These are phyloP conservation scores for Brettanomyces naardenensis DNA, from an alignment of 805 yeast species.

Conservation along the genomic window DNA sequence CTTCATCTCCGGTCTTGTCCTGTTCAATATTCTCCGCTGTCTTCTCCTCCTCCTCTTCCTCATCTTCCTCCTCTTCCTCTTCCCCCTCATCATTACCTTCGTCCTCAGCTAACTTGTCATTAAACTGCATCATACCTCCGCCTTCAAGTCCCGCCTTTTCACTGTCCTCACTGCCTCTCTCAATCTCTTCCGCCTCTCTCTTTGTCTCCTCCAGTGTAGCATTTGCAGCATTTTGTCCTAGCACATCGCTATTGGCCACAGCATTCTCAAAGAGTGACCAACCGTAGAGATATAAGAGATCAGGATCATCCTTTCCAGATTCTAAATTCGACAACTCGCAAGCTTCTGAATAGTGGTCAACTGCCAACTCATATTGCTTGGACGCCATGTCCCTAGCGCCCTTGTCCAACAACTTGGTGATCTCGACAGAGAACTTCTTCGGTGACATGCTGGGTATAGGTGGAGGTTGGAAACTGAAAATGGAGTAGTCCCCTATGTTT, in stretches of 20 bases:
- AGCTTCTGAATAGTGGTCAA: conserved; percentile 63
- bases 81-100: conserved; percentile 27
- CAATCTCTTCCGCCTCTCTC: conserved; percentile 1
- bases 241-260: conserved; percentile 62
- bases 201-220: conserved; percentile 8
- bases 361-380: conserved; percentile 61
- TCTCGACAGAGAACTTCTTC: conserved; percentile 29
- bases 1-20: conserved; percentile 18
- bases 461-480: not conserved
- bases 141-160: conserved; percentile 9
- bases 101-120: conserved; percentile 30
- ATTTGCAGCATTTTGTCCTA: conserved; percentile 41
- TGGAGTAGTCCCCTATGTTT: not conserved
- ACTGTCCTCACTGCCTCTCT: conserved; percentile 5
- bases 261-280: conserved; percentile 74
- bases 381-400: conserved; percentile 61
- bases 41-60: conserved; percentile 23
- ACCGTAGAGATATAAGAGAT: conserved; percentile 69
- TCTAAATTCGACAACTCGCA: conserved; percentile 48
- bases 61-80: conserved; percentile 25
- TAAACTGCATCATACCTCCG: conserved; percentile 25
- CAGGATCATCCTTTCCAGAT: conserved; percentile 62
- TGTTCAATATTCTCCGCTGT: conserved; percentile 13
- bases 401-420: conserved; percentile 42
- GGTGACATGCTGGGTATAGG: not conserved